phyloP scores from a whole-genome alignment of 441 rosid genomes.

The Cnidoscolus chayamansa region DNA sequence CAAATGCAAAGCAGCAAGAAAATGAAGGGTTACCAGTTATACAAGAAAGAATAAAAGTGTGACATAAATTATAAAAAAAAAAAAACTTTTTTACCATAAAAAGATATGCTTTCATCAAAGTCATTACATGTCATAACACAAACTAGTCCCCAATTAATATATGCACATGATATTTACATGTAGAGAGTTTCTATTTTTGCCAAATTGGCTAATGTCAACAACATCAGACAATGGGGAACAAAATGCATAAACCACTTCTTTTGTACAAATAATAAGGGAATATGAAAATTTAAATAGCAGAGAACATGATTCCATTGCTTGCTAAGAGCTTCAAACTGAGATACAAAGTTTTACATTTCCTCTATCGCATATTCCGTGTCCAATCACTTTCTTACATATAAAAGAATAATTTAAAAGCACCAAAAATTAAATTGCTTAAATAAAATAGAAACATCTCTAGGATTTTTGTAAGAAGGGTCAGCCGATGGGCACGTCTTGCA shows the following conservation, averaged over 20 bases:
- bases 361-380: slow-evolving; percentile 10
- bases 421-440: slow-evolving; percentile 20
- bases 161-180: no score
- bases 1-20: no score
- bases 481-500: slow-evolving; percentile 13
- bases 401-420: slow-evolving; percentile 23
- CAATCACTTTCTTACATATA: slow-evolving; percentile 19
- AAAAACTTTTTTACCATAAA: no score
- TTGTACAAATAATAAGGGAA: neutral
- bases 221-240: no score
- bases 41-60: no score
- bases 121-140: no score
- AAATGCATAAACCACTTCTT: neutral
- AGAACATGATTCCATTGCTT: slow-evolving; percentile 8
- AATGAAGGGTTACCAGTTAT: no score
- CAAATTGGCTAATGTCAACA: no score
- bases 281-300: neutral
- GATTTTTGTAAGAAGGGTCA: slow-evolving; percentile 12
- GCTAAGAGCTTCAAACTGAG: slow-evolving; percentile 6
- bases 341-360: slow-evolving; percentile 1
- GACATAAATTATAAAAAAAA: no score
- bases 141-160: no score
- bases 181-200: no score
- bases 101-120: no score
- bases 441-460: slow-evolving; percentile 18